Percentiles rank a stretch among this genome's conserved stretches.
Evolutionary conservation across 768 basidiomycete genomes (phyloP).

Genomic region (Kwoniella heveanensis): DNA sequence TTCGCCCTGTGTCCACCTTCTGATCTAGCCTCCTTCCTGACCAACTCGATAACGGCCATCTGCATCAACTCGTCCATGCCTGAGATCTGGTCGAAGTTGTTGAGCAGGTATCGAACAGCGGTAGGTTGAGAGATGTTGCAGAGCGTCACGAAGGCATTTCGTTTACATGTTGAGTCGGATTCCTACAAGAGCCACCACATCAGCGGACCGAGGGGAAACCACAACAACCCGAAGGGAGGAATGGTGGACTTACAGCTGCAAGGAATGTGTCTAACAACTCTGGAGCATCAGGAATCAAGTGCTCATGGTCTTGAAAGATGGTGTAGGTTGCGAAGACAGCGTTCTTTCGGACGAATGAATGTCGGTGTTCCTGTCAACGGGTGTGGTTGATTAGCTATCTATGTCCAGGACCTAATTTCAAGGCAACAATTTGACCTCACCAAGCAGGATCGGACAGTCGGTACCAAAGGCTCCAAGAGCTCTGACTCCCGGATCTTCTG

Average conservation of each 20-base stretch:
- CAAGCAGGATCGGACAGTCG: slow-evolving; percentile 87
- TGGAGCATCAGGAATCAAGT: slow-evolving; percentile 93
- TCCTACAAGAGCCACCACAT: slow-evolving; percentile 59
- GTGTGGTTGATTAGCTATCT: no score
- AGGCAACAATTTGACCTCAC: no score
- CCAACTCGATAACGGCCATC: slow-evolving; percentile 92
- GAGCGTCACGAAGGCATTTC: slow-evolving; percentile 95
- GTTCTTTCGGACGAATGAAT: slow-evolving; percentile 96
- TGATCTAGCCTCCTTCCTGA: slow-evolving; percentile 80
- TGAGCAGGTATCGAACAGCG: slow-evolving; percentile 87
- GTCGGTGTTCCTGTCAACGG: slow-evolving; percentile 94
- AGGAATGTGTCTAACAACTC: slow-evolving; percentile 96
- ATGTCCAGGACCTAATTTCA: no score
- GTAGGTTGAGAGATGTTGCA: slow-evolving; percentile 75
- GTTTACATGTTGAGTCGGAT: slow-evolving; percentile 91
- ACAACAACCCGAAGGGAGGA: no score
- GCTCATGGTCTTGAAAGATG: slow-evolving; percentile 90
- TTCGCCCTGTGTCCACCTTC: slow-evolving; percentile 85
- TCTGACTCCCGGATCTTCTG: slow-evolving; percentile 95
- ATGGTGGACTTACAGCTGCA: slow-evolving; percentile 65
- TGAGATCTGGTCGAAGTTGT: slow-evolving; percentile 78
- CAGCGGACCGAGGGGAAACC: no score
- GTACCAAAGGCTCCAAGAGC: slow-evolving; percentile 91
- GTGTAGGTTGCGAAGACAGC: slow-evolving; percentile 95
- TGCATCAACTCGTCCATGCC: slow-evolving; percentile 88